Evolutionary conservation across 2,329 filamentous ascomycete species (phyloP), one percentile per base, ranked within the genome.

Genomic region (Aspergillus pseudotamarii): DNA sequence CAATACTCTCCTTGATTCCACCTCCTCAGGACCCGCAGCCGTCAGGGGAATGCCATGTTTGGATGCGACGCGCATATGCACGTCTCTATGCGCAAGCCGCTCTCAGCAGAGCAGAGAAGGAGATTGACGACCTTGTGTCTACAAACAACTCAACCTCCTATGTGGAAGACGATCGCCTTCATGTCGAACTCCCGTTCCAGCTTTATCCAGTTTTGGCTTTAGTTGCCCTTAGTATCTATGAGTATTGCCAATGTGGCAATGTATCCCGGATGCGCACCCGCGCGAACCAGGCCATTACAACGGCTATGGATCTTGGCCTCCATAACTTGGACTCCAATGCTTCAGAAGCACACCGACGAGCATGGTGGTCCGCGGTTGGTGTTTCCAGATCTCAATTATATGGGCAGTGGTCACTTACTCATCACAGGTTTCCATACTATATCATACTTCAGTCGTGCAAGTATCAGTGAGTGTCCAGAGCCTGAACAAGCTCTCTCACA

Each of bases 301-400:
- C 64, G 14, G 68, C 69, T 23, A 71, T 71, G 67, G 69, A 71
- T 53, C 60, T 70, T 11, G 67, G 67, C 4, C 63, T 71, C 16
- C 66, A 71, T 54, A 36, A 57, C 2, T 62, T 69, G 38, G 62
- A 58, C 11, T 51, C 59, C 6, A 57, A 38, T 2, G 26, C 28
- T 10, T 66, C 63, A 9, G 68, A 70, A 26, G 68, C 67, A 11
- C 64, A 69, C 48, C 64, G 67, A 41, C 64, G 68, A 38, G 60
- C 63, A 14, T 72, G 70, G 70, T 72, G 51, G 51, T 34, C 51
- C 32, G 51, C 51, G 19, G 51, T 54, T 36, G 6, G 32, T 36
- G n/a, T 14, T 28, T 6, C 30, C n/a, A 23, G n/a, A 12, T 54
- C 30, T 23, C 19, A n/a, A 12, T 10, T 14, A 23, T 54, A 1